Conservation (phyloP, 345 rosid genomes). For the Lumnitzera racemosa region DNA sequence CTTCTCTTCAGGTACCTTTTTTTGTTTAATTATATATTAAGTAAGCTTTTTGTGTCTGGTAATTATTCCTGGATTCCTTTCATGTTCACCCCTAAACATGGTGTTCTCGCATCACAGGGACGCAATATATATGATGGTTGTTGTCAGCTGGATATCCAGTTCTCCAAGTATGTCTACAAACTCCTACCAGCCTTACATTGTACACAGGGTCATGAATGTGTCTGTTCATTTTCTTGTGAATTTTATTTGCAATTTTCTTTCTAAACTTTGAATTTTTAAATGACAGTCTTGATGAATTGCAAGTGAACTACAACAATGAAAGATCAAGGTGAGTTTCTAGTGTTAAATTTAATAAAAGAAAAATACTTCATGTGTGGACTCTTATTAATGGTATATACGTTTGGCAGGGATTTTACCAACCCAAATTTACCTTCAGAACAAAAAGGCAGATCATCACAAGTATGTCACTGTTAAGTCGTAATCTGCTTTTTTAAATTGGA, state of each 20-base stretch:
- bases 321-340: constrained; percentile 62
- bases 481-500: constrained; percentile 6
- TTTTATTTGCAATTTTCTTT: constrained; percentile 1
- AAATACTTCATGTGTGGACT: background rate
- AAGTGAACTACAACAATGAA: constrained; percentile 96
- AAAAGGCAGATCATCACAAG: constrained; percentile 86
- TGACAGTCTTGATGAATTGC: constrained; percentile 88
- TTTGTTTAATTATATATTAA: background rate
- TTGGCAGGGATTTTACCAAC: constrained; percentile 82
- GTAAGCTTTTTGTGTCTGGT: background rate
- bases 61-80: background rate
- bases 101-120: constrained; percentile 42
- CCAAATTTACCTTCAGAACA: constrained; percentile 92
- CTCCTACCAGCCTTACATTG: constrained; percentile 5
- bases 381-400: constrained; percentile 9
- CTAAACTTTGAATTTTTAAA: constrained; percentile 10
- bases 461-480: constrained; percentile 18
- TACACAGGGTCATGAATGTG: background rate
- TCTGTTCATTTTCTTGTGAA: background rate
- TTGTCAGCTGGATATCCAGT: constrained; percentile 97
- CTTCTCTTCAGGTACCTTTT: constrained; percentile 69
- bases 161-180: constrained; percentile 64
- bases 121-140: constrained; percentile 97
- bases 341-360: background rate
- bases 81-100: constrained; percentile 9